Percentiles rank a stretch among this genome's conserved stretches.
Evolutionary conservation across 768 basidiomycete genomes (phyloP).

Genomic region (Lactarius deliciosus): DNA sequence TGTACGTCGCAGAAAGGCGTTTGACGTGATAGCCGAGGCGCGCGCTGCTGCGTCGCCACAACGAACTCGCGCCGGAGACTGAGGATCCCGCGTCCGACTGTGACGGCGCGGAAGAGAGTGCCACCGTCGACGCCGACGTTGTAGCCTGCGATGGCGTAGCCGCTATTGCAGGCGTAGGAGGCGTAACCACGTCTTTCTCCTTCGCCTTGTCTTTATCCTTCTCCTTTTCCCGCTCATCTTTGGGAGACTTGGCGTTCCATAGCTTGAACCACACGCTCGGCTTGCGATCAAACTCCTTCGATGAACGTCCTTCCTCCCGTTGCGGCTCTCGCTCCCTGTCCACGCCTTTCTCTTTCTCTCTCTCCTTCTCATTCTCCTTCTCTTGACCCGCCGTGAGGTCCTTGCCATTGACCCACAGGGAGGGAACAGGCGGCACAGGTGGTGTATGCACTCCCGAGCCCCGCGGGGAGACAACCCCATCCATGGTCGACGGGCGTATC

Average conservation of each 20-base stretch:
- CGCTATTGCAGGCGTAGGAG: background rate
- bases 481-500: conserved; percentile 22
- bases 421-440: conserved; percentile 35
- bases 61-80: conserved; percentile 16
- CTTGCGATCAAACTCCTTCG: conserved; percentile 43
- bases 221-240: conserved; percentile 24
- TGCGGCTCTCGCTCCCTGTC: conserved; percentile 38
- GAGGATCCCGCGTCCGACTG: conserved; percentile 26
- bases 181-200: conserved; percentile 11
- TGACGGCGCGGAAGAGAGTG: conserved; percentile 21
- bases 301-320: conserved; percentile 30
- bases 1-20: conserved; percentile 18
- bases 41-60: conserved; percentile 27
- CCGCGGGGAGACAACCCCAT: conserved; percentile 31
- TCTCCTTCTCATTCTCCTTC: conserved; percentile 34
- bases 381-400: conserved; percentile 32
- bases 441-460: conserved; percentile 28
- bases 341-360: conserved; percentile 33
- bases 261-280: conserved; percentile 54
- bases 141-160: conserved; percentile 10
- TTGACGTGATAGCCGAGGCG: conserved; percentile 18
- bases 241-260: conserved; percentile 42
- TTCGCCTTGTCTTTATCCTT: conserved; percentile 27
- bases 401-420: conserved; percentile 33
- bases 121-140: conserved; percentile 15